A percentile compares a stretch with the other conserved stretches of the same genome.
Conservation (phyloP, 106 monocot genomes). For the Dendrobium chrysotoxum region DNA sequence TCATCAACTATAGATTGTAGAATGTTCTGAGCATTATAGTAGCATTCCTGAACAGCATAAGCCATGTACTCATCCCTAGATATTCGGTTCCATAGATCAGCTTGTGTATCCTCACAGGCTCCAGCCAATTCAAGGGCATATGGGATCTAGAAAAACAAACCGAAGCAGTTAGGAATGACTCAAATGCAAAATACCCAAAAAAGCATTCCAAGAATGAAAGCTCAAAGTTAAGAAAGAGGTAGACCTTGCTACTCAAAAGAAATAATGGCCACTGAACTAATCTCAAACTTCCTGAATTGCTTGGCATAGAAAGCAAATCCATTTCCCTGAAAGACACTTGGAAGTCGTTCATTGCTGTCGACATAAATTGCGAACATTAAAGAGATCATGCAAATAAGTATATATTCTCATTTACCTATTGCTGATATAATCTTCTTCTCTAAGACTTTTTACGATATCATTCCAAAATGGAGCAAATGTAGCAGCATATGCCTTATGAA, state of each 20-base stretch:
- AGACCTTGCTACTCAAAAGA: constrained; percentile 92
- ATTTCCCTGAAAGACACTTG: constrained; percentile 54
- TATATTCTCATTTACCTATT: constrained; percentile 47
- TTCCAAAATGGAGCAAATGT: constrained; percentile 97
- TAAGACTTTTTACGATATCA: constrained; percentile 91
- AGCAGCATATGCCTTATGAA: constrained; percentile 54
- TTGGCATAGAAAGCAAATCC: constrained; percentile 87
- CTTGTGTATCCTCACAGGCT: constrained; percentile 64
- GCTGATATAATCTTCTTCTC: constrained; percentile 95
- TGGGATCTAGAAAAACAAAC: constrained; percentile 7
- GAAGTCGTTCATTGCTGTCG: background rate
- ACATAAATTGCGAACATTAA: background rate
- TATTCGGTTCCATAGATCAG: constrained; percentile 75
- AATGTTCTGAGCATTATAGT: constrained; percentile 77
- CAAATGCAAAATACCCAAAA: background rate
- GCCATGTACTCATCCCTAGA: constrained; percentile 94
- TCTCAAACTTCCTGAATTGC: constrained; percentile 69
- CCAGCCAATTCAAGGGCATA: constrained; percentile 68
- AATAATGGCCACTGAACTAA: constrained; percentile 98
- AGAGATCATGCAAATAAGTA: background rate
- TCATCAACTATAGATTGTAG: constrained; percentile 72
- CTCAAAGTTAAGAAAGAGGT: background rate
- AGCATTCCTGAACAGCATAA: constrained; percentile 91
- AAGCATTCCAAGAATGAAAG: background rate
- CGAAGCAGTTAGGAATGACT: background rate